Conservation (phyloP, 768 basidiomycete species). For the Clavaria fumosa region DNA sequence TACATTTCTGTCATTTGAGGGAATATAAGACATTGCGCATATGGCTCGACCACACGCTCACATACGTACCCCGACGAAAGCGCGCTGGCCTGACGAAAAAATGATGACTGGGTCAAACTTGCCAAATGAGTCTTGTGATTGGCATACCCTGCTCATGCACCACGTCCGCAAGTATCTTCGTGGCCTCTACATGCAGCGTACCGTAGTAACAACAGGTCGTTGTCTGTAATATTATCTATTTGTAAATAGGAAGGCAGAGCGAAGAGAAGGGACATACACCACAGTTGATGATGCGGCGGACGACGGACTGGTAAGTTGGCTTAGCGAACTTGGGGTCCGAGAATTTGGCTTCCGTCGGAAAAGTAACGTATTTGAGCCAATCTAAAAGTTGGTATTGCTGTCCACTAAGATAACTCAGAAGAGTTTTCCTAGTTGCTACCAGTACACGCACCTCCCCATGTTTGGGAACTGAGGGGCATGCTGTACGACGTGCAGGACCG, state of each 20-base stretch:
- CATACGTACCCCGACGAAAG: conserved; percentile 57
- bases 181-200: conserved; percentile 64
- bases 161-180: conserved; percentile 68
- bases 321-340: conserved; percentile 52
- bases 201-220: conserved; percentile 92
- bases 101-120: neutral
- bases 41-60: too few relatives aligned
- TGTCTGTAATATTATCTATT: conserved; percentile 36
- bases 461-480: conserved; percentile 75
- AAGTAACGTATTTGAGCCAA: conserved; percentile 77
- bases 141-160: conserved; percentile 43
- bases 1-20: conserved; percentile 84
- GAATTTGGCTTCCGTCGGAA: conserved; percentile 77
- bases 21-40: too few relatives aligned
- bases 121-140: neutral
- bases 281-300: conserved; percentile 50
- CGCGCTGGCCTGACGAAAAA: conserved; percentile 47
- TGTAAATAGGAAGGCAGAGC: conserved; percentile 4
- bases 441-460: conserved; percentile 36
- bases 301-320: conserved; percentile 52
- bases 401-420: conserved; percentile 32
- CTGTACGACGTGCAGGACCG: conserved; percentile 19
- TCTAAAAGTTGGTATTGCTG: conserved; percentile 77
- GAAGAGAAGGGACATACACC: conserved; percentile 40
- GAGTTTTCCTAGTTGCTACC: neutral